These are phyloP conservation scores for Diaporthe citri DNA, from an alignment of 2,329 filamentous ascomycete genomes.

Conservation along the genomic window DNA sequence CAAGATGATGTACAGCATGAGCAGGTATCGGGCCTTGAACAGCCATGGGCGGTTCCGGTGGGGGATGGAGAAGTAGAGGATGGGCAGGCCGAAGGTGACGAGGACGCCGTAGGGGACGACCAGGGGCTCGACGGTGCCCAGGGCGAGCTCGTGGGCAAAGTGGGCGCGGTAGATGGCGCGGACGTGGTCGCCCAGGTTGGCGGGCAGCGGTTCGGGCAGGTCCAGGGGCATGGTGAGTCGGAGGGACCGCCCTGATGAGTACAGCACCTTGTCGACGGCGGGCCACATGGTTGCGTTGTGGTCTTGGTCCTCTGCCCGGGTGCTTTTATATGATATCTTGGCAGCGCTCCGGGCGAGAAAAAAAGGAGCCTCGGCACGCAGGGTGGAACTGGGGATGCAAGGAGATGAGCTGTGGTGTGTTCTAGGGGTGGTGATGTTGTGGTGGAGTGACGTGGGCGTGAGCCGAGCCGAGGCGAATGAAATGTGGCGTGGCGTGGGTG, in stretches of 20 bases:
- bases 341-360: background rate
- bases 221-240: slow-evolving; percentile 20
- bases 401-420: slow-evolving; percentile 8
- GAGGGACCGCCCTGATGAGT: slow-evolving; percentile 20
- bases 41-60: slow-evolving; percentile 64
- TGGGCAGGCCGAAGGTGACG: slow-evolving; percentile 61
- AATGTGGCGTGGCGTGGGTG: slow-evolving; percentile 9
- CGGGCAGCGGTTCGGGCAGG: background rate
- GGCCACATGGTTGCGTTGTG: slow-evolving; percentile 29
- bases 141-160: slow-evolving; percentile 48
- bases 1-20: slow-evolving; percentile 57
- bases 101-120: slow-evolving; percentile 65
- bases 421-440: background rate
- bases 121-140: slow-evolving; percentile 60
- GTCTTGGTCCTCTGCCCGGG: background rate
- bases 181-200: slow-evolving; percentile 35
- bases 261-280: slow-evolving; percentile 2
- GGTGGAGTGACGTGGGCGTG: slow-evolving; percentile 5
- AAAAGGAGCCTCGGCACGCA: background rate
- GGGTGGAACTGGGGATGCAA: background rate
- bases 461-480: background rate
- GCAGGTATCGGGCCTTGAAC: slow-evolving; percentile 62
- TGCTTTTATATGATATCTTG: background rate
- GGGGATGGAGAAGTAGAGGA: slow-evolving; percentile 68
- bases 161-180: slow-evolving; percentile 37